A percentile compares a stretch with the other conserved stretches of the same genome.
Conservation (phyloP, 2,329 filamentous ascomycete genomes). For the Sarocladium brachiariae region DNA sequence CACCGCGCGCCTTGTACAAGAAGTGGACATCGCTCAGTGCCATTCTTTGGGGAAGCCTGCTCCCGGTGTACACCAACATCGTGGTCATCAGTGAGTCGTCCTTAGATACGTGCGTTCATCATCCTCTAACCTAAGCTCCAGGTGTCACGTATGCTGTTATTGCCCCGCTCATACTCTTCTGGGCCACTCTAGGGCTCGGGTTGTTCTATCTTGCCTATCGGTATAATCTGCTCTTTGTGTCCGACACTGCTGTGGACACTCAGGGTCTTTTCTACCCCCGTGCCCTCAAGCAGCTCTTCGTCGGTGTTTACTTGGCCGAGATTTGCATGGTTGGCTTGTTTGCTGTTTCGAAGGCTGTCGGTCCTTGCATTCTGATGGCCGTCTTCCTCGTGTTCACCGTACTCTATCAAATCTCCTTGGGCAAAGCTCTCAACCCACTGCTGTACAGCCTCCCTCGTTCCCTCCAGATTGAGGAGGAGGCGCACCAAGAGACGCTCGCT, state of each 20-base stretch:
- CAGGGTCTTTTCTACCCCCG: conserved; percentile 83
- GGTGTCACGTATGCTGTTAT: conserved; percentile 76
- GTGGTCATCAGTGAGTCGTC: conserved; percentile 54
- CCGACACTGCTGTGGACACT: conserved; percentile 73
- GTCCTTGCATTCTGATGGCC: conserved; percentile 69
- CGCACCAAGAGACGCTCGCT: conserved; percentile 23
- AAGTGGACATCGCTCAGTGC: conserved; percentile 64
- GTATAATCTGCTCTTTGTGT: conserved; percentile 81
- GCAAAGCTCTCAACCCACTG: conserved; percentile 62
- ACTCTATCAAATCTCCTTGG: conserved; percentile 69
- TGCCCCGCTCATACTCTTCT: conserved; percentile 73
- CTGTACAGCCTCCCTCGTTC: conserved; percentile 66
- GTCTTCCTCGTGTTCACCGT: conserved; percentile 69
- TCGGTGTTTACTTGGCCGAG: conserved; percentile 74
- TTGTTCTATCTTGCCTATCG: conserved; percentile 80
- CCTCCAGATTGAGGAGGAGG: conserved; percentile 34
- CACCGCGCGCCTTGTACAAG: conserved; percentile 69
- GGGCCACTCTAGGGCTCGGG: conserved; percentile 68
- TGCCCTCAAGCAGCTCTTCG: conserved; percentile 78
- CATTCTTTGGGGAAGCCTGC: conserved; percentile 70
- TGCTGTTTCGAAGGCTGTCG: conserved; percentile 57
- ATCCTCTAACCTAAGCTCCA: conserved; percentile 18
- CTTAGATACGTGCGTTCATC: too few relatives aligned
- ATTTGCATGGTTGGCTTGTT: conserved; percentile 79
- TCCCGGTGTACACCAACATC: conserved; percentile 69